These are phyloP conservation scores for Stagonosporopsis chrysanthemi DNA, from an alignment of 2,329 filamentous ascomycete genomes.

Conservation along the genomic window DNA sequence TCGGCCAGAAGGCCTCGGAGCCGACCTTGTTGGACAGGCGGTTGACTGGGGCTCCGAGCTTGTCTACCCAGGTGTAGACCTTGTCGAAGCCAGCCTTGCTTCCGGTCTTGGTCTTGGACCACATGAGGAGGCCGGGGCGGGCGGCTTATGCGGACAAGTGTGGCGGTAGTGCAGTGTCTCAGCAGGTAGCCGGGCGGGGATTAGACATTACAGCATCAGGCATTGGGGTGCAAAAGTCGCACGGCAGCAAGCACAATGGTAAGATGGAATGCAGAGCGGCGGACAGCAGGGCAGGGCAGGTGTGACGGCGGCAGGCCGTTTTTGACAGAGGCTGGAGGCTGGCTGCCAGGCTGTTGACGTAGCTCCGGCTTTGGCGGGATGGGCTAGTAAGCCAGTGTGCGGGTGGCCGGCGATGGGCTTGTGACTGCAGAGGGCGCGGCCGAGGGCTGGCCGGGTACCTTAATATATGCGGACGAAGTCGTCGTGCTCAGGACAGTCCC, in stretches of 20 bases:
- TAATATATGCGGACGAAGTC: conserved; percentile 22
- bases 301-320: conserved; percentile 38
- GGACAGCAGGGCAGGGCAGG: conserved; percentile 13
- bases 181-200: conserved; percentile 25
- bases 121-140: conserved; percentile 32
- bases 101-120: conserved; percentile 46
- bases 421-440: conserved; percentile 7
- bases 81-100: conserved; percentile 69
- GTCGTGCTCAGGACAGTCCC: background rate
- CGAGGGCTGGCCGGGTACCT: conserved; percentile 31
- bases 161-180: conserved; percentile 28
- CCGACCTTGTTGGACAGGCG: conserved; percentile 82
- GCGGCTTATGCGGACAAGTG: conserved; percentile 14
- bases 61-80: conserved; percentile 71
- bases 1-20: conserved; percentile 84
- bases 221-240: conserved; percentile 15
- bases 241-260: conserved; percentile 15
- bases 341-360: conserved; percentile 5
- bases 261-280: conserved; percentile 19
- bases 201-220: conserved; percentile 33
- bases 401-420: conserved; percentile 25
- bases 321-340: conserved; percentile 18
- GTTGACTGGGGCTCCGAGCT: conserved; percentile 79
- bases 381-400: conserved; percentile 1
- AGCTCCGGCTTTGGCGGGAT: conserved; percentile 11